These are phyloP conservation scores for Entelexis paramagnoliae DNA, from an alignment of 1,139 yeast genomes.

Conservation along the genomic window DNA sequence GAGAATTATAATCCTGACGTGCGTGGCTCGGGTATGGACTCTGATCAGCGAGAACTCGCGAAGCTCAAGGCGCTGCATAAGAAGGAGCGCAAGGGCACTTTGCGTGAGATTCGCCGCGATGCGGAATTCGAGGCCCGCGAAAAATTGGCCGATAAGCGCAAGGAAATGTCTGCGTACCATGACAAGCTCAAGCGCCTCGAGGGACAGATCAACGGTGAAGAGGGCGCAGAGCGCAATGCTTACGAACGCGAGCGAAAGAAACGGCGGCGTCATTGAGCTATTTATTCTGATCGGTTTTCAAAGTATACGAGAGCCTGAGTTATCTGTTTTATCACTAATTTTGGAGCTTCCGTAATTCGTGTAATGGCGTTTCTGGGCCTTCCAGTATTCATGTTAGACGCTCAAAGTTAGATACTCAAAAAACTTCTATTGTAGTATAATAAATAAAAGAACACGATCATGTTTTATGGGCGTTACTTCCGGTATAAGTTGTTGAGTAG, in stretches of 20 bases:
- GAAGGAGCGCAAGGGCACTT: slow-evolving; percentile 79
- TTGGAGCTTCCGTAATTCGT: too few relatives aligned
- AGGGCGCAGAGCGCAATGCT: slow-evolving; percentile 87
- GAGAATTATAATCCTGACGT: slow-evolving; percentile 93
- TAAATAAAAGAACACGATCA: not conserved
- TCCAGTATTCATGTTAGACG: not conserved
- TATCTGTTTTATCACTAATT: too few relatives aligned
- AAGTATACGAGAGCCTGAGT: too few relatives aligned
- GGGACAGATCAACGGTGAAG: slow-evolving; percentile 78
- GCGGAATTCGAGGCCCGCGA: slow-evolving; percentile 79
- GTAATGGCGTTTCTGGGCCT: too few relatives aligned
- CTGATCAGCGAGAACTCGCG: slow-evolving; percentile 67
- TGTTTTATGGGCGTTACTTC: too few relatives aligned
- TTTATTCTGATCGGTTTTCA: not conserved
- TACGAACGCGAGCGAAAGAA: slow-evolving; percentile 72
- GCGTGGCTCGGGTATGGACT: slow-evolving; percentile 79
- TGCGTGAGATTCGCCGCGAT: slow-evolving; percentile 86
- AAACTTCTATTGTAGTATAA: not conserved
- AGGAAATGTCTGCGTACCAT: slow-evolving; percentile 69
- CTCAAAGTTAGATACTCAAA: too few relatives aligned
- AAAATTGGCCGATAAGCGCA: slow-evolving; percentile 67
- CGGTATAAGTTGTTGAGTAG: slow-evolving; percentile 50
- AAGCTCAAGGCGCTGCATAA: slow-evolving; percentile 78
- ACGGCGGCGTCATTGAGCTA: slow-evolving; percentile 11
- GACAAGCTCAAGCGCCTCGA: slow-evolving; percentile 79